These are phyloP conservation scores for Vanrija humicola DNA, from an alignment of 1,284 basidiomycete species.

Conservation along the genomic window DNA sequence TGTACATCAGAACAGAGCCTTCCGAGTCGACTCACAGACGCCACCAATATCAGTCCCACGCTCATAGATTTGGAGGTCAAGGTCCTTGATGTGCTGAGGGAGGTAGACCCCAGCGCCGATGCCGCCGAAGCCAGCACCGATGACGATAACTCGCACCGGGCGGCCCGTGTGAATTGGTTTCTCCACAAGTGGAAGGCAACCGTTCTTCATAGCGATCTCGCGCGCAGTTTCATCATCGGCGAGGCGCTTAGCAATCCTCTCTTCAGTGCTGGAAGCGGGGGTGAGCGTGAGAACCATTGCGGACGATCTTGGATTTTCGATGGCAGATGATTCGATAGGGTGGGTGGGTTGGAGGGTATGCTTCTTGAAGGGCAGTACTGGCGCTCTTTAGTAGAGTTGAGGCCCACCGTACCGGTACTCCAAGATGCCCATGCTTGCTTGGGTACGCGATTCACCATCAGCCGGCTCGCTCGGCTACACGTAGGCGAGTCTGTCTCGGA, in stretches of 20 bases:
- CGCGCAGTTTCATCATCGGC: neutral
- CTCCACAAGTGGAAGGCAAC: conserved; percentile 4
- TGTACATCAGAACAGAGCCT: neutral
- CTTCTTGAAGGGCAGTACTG: too few species aligned
- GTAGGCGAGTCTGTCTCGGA: too few species aligned
- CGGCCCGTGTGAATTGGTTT: conserved; percentile 1
- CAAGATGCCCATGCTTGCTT: too few species aligned
- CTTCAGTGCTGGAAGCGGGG: neutral
- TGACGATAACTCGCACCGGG: conserved; percentile 7
- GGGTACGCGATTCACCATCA: too few species aligned
- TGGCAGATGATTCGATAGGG: too few species aligned
- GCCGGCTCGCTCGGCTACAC: too few species aligned
- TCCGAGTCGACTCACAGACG: conserved; percentile 5
- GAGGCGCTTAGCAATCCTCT: neutral
- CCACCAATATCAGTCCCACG: conserved; percentile 14
- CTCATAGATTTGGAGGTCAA: conserved; percentile 13
- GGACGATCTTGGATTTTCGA: neutral
- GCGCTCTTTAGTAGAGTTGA: too few species aligned
- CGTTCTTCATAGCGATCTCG: neutral
- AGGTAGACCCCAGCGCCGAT: conserved; percentile 6
- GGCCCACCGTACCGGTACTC: too few species aligned
- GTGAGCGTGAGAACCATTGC: neutral
- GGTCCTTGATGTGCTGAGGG: conserved; percentile 6
- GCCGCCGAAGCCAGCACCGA: conserved; percentile 14
- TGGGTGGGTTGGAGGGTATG: too few species aligned